These are phyloP conservation scores for Diutina scorzettiae DNA, from an alignment of 1,139 yeast genomes.

Conservation along the genomic window DNA sequence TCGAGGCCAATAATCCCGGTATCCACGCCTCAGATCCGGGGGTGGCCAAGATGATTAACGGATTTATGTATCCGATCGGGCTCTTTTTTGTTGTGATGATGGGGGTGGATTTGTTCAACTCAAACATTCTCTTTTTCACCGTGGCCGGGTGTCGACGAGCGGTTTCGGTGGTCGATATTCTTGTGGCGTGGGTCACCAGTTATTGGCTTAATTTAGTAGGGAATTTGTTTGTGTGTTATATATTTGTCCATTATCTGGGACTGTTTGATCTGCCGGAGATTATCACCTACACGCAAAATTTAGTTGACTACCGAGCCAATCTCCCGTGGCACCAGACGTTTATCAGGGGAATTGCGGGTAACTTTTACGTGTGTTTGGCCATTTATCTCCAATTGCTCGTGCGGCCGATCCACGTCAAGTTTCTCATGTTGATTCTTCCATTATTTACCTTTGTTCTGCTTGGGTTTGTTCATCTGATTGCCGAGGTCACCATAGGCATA, in stretches of 20 bases:
- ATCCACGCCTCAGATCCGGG: constrained; percentile 38
- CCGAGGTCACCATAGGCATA: constrained; percentile 61
- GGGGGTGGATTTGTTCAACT: constrained; percentile 67
- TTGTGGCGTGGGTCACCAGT: constrained; percentile 59
- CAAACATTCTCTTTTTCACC: constrained; percentile 56
- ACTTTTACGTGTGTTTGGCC: constrained; percentile 64
- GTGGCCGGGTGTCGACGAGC: constrained; percentile 62
- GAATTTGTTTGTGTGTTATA: constrained; percentile 51
- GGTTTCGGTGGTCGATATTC: constrained; percentile 46
- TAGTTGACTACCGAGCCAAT: constrained; percentile 35
- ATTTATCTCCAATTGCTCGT: constrained; percentile 67
- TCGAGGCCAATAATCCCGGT: constrained; percentile 39
- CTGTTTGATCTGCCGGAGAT: constrained; percentile 51
- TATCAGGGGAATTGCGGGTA: constrained; percentile 59
- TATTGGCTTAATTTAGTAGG: constrained; percentile 57
- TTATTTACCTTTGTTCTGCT: constrained; percentile 60
- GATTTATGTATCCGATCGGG: constrained; percentile 53
- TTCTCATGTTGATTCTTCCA: constrained; percentile 52
- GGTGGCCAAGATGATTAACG: constrained; percentile 39
- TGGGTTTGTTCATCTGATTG: constrained; percentile 73
- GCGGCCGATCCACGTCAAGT: constrained; percentile 69
- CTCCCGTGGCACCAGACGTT: constrained; percentile 46
- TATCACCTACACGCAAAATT: constrained; percentile 39
- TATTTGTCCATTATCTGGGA: constrained; percentile 46
- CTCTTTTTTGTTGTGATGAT: constrained; percentile 58